phyloP scores from a whole-genome alignment of 1,284 basidiomycete species.

The Cerrena zonata region DNA sequence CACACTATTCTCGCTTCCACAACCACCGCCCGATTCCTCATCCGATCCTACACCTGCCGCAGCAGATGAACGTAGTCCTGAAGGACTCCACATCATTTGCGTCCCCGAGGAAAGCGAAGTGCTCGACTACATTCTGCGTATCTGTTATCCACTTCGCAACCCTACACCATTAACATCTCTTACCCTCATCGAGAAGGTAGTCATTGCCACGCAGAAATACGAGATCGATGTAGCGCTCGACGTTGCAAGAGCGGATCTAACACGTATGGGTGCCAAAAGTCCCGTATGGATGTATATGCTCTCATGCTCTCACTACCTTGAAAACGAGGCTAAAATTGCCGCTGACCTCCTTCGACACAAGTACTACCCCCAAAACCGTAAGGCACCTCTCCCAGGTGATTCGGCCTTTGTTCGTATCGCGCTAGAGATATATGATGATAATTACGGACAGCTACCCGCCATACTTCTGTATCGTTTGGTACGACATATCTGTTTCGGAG shows the following conservation, averaged over 20 bases:
- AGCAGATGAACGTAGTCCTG: slow-evolving; percentile 2
- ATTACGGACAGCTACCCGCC: not conserved
- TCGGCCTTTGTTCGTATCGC: not conserved
- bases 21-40: not conserved
- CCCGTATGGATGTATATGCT: slow-evolving; percentile 33
- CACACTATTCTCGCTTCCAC: slow-evolving; percentile 16
- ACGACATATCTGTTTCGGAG: no score
- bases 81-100: slow-evolving; percentile 25
- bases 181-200: slow-evolving; percentile 6
- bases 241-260: slow-evolving; percentile 14
- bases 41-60: not conserved
- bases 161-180: slow-evolving; percentile 14
- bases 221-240: slow-evolving; percentile 16
- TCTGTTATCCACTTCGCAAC: slow-evolving; percentile 36
- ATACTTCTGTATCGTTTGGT: not conserved
- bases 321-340: slow-evolving; percentile 6
- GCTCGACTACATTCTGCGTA: slow-evolving; percentile 30
- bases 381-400: no score
- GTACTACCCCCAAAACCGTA: not conserved
- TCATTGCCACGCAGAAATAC: slow-evolving; percentile 20
- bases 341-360: not conserved
- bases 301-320: slow-evolving; percentile 25
- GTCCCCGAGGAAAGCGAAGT: slow-evolving; percentile 30
- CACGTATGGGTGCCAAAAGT: slow-evolving; percentile 22
- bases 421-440: not conserved